Evolutionary conservation across 306 rosid species (phyloP).

Genomic region (Oemleria cerasiformis): DNA sequence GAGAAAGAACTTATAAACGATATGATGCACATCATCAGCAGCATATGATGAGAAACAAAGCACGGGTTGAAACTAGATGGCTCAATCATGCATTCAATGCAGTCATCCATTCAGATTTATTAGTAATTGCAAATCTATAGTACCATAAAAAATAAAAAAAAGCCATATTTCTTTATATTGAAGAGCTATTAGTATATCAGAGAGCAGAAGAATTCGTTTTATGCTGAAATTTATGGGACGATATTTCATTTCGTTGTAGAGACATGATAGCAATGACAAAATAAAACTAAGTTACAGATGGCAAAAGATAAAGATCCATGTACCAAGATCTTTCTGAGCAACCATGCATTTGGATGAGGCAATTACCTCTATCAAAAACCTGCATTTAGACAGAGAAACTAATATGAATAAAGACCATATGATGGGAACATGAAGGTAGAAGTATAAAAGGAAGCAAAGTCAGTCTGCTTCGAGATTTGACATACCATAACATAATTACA

Average conservation of each 20-base stretch:
- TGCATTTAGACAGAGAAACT: background rate
- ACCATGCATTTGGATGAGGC: background rate
- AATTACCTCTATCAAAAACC: background rate
- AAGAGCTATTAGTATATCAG: background rate
- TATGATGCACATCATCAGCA: background rate
- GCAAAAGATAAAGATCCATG: background rate
- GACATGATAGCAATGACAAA: background rate
- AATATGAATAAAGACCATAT: background rate
- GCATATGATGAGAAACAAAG: background rate
- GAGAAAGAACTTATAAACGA: background rate
- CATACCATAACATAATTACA: constrained; percentile 1
- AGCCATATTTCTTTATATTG: background rate
- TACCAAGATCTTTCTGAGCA: background rate
- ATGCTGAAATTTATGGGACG: background rate
- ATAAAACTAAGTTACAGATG: background rate
- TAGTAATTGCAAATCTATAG: background rate
- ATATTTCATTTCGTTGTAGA: background rate
- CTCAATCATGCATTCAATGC: background rate
- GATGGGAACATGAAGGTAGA: background rate
- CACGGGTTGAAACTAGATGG: background rate
- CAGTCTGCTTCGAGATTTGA: background rate
- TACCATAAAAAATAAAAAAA: background rate
- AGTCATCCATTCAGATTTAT: background rate
- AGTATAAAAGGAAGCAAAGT: background rate
- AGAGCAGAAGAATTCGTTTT: background rate